Evolutionary conservation across 345 rosid species (phyloP).

Genomic region (Lenwebbia sp.): DNA sequence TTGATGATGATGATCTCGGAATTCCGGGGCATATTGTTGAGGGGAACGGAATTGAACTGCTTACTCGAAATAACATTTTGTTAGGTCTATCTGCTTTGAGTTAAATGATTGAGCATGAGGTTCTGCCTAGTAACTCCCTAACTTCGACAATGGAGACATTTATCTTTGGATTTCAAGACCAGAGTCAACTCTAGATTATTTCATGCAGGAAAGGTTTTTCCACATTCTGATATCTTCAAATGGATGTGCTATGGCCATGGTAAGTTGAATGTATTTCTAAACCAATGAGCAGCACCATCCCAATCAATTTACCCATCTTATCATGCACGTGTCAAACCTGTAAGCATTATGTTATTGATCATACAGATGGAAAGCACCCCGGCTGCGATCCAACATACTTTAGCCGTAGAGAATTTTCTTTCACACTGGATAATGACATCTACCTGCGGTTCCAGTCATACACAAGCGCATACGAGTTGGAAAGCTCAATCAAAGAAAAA

Average conservation of each 20-base stretch:
- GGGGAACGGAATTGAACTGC: neutral
- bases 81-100: neutral
- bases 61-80: neutral
- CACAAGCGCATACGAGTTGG: constrained; percentile 45
- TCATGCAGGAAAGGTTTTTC: constrained; percentile 72
- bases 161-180: neutral
- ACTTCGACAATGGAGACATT: neutral
- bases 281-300: neutral
- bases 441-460: constrained; percentile 71
- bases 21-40: neutral
- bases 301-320: neutral
- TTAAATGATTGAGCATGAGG: neutral
- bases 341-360: neutral
- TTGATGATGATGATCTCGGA: neutral
- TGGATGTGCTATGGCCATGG: constrained; percentile 96
- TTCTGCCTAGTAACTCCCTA: neutral
- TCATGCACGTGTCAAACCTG: neutral
- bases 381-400: constrained; percentile 68
- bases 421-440: constrained; percentile 69
- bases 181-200: neutral
- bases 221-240: constrained; percentile 63
- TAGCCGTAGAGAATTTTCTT: constrained; percentile 79
- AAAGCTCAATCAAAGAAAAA: constrained; percentile 44
- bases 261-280: constrained; percentile 6
- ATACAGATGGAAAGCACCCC: constrained; percentile 86